A percentile compares a stretch with the other conserved stretches of the same genome.
phyloP scores from a whole-genome alignment of 306 rosid genomes.

The Cicer pinnatifidum region DNA sequence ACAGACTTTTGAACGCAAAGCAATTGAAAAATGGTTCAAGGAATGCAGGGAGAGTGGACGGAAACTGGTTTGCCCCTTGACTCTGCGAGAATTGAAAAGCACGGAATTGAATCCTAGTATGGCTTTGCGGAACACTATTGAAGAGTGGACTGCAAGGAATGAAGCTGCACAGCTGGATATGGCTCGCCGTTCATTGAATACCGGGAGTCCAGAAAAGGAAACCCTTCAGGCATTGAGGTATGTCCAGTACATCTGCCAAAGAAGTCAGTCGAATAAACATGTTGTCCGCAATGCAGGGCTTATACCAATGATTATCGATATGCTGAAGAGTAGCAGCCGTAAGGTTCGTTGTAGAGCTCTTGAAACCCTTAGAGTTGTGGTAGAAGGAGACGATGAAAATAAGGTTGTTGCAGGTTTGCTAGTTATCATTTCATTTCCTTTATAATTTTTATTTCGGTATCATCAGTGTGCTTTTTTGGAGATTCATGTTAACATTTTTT shows the following conservation, averaged over 20 bases:
- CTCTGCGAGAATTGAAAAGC: constrained; percentile 66
- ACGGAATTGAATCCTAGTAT: constrained; percentile 86
- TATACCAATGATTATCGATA: constrained; percentile 84
- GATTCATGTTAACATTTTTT: constrained; percentile 45
- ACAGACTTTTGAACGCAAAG: constrained; percentile 89
- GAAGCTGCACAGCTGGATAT: constrained; percentile 93
- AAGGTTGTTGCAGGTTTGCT: constrained; percentile 67
- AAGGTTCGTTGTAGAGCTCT: constrained; percentile 81
- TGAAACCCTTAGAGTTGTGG: constrained; percentile 82
- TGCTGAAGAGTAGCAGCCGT: constrained; percentile 82
- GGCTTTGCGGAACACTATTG: constrained; percentile 96
- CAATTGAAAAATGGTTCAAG: constrained; percentile 95
- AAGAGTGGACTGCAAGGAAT: constrained; percentile 98
- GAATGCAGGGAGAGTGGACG: constrained; percentile 89
- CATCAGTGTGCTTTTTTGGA: constrained; percentile 27
- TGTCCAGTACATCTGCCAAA: constrained; percentile 74
- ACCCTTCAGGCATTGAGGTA: constrained; percentile 69
- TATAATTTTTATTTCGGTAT: constrained; percentile 18
- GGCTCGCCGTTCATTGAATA: constrained; percentile 77
- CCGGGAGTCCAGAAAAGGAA: constrained; percentile 74
- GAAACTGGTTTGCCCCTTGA: constrained; percentile 80
- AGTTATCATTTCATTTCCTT: constrained; percentile 46
- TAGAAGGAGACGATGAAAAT: constrained; percentile 79
- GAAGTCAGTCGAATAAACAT: constrained; percentile 69
- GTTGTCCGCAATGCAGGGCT: constrained; percentile 73